phyloP scores from a whole-genome alignment of 257 asterid species.

The Linderniella brevidens region DNA sequence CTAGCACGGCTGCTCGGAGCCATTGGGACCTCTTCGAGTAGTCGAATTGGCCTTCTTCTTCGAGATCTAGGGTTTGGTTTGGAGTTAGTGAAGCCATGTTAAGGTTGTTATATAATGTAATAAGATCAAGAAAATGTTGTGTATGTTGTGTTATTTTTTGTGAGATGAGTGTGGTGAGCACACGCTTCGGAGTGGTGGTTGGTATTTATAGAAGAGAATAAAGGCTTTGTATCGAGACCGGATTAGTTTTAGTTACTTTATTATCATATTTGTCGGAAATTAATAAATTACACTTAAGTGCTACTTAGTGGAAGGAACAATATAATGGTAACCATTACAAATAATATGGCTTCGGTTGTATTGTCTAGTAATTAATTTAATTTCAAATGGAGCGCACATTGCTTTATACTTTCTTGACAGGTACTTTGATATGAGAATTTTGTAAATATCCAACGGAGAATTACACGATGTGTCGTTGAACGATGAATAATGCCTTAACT shows the following conservation, averaged over 20 bases:
- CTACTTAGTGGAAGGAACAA: no score
- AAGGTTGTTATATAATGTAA: background rate
- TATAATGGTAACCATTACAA: no score
- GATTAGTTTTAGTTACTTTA: background rate
- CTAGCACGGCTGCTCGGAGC: conserved; percentile 39
- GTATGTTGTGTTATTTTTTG: background rate
- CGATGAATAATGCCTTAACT: no score
- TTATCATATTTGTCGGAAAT: no score
- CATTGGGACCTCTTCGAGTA: conserved; percentile 36
- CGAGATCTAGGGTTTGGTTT: conserved; percentile 11
- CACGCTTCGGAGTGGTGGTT: background rate
- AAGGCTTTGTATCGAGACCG: background rate
- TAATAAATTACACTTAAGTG: no score
- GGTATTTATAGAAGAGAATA: background rate
- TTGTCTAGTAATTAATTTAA: no score
- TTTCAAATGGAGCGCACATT: no score
- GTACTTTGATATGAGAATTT: no score
- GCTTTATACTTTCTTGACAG: no score
- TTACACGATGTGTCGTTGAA: no score
- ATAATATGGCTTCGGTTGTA: no score
- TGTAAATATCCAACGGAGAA: no score
- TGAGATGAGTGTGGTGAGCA: background rate
- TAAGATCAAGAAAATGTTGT: background rate
- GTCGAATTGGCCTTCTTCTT: conserved; percentile 19
- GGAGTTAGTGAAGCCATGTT: background rate